A percentile compares a stretch with the other conserved stretches of the same genome.
phyloP scores from a whole-genome alignment of 805 yeast genomes.

The Blastobotrys terrestris region DNA sequence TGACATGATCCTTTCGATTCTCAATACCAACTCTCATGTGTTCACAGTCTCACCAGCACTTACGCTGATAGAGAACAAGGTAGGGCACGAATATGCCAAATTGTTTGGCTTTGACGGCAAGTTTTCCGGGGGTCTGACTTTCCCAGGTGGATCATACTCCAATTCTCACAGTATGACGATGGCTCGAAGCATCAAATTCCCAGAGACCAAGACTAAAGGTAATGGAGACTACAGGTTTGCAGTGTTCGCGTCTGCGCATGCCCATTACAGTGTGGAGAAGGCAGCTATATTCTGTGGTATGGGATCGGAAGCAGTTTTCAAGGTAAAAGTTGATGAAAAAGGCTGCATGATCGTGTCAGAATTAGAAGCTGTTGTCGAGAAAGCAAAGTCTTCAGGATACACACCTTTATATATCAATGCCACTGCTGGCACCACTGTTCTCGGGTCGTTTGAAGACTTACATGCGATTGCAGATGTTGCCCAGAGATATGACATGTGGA shows the following conservation, averaged over 20 bases:
- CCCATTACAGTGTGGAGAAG: constrained; percentile 76
- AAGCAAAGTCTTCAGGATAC: constrained; percentile 46
- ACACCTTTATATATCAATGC: constrained; percentile 73
- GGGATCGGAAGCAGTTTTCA: constrained; percentile 57
- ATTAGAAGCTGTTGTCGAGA: constrained; percentile 40
- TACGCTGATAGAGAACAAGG: constrained; percentile 65
- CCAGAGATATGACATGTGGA: constrained; percentile 54
- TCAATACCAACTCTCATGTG: constrained; percentile 82
- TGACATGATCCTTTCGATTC: constrained; percentile 58
- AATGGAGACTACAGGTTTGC: constrained; percentile 53
- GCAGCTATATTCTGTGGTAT: constrained; percentile 73
- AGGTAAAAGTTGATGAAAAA: constrained; percentile 47
- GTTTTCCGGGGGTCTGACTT: constrained; percentile 74
- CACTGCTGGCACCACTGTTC: constrained; percentile 87
- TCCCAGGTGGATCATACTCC: constrained; percentile 85
- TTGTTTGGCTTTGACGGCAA: constrained; percentile 53
- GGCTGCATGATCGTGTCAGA: constrained; percentile 52
- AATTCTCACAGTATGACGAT: constrained; percentile 72
- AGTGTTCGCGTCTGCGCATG: constrained; percentile 61
- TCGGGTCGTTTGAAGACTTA: constrained; percentile 74
- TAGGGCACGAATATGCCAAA: constrained; percentile 60
- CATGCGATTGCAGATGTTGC: constrained; percentile 49
- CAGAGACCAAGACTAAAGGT: constrained; percentile 64
- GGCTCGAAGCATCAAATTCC: constrained; percentile 61
- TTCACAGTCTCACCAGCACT: constrained; percentile 77